A percentile compares a stretch with the other conserved stretches of the same genome.
Conservation (phyloP, 2,329 filamentous ascomycete genomes). For the Proliferodiscus dingleyae region DNA sequence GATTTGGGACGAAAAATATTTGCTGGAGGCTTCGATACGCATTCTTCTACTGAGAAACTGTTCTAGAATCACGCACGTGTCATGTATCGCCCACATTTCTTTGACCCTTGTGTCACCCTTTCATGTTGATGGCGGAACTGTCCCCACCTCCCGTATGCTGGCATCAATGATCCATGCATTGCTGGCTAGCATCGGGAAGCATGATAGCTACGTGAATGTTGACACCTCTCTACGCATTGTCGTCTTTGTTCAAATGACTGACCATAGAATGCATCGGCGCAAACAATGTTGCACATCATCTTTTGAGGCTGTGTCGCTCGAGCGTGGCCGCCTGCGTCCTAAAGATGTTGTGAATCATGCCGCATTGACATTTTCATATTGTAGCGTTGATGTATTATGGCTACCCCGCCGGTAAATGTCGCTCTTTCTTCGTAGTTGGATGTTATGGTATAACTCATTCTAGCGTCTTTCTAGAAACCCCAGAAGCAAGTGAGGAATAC, state of each 20-base stretch:
- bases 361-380: slow-evolving; percentile 6
- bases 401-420: slow-evolving; percentile 5
- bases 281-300: slow-evolving; percentile 4
- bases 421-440: slow-evolving; percentile 9
- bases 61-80: slow-evolving; percentile 21
- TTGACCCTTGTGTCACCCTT: slow-evolving; percentile 12
- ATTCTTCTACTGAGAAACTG: slow-evolving; percentile 21
- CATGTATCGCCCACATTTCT: slow-evolving; percentile 15
- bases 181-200: slow-evolving; percentile 3
- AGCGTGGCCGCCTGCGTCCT: slow-evolving; percentile 18
- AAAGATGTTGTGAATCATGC: slow-evolving; percentile 6
- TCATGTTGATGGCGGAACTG: slow-evolving; percentile 1
- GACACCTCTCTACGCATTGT: not conserved
- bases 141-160: slow-evolving; percentile 4
- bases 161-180: slow-evolving; percentile 7
- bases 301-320: slow-evolving; percentile 9
- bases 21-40: slow-evolving; percentile 16
- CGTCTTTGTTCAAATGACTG: slow-evolving; percentile 1
- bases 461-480: slow-evolving; percentile 24
- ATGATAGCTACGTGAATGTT: slow-evolving; percentile 4
- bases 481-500: slow-evolving; percentile 12
- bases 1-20: slow-evolving; percentile 20
- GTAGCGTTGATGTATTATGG: slow-evolving; percentile 10
- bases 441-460: slow-evolving; percentile 15
- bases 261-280: slow-evolving; percentile 4